Base-by-base conservation (phyloP, 2,329 filamentous ascomycete species). In the Aschersonia sp. region DNA sequence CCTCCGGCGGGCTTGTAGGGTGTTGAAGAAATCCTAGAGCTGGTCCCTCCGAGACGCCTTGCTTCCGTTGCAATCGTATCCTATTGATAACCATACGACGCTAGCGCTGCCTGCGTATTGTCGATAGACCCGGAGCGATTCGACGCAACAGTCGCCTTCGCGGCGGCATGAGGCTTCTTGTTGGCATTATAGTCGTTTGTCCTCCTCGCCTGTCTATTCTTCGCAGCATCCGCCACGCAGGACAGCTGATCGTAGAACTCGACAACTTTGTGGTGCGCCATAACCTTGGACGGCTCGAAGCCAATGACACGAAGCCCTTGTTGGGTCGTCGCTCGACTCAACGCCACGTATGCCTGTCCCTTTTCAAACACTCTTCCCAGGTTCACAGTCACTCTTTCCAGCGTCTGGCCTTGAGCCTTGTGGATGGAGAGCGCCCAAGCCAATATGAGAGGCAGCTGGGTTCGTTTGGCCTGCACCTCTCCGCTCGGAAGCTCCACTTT, bases 371-470 rank as follows among this genome's bases (percentile, higher is more conserved):
- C 86, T 51, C 79, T 84, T 32, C 87, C 85, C 1, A 98, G 72
- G 60, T 98, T 88, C 30, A 98, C 92, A 59, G 94, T 94, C 50
- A 98, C 92, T 45, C 90, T 76, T 59, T 94, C 88, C 30, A 95
- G 69, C 1, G 90, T 97, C 63, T 97, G 90, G 1, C 90, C 90
- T 62, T 97, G 90, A 1, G 92, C 92, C 66, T 98, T 98, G 70
- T 98, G 92, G 50, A 98, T 98, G 1, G 88, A 95, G 22, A 98
- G 68, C 2, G 92, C 92, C 92, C 92, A 98, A 0, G 92, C 92
- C 32, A 98, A 73, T 52, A 98, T 97, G 45, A 98, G 73, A 0
- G 92, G 92, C 2, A 90, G 65, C 56, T 90, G 86, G 43, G 75
- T 76, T 40, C 92, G 84, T 51, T 87, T 86, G 2, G 92, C 92